Percentiles rank a stretch among this genome's conserved stretches.
Evolutionary conservation across 1,139 yeast species (phyloP).

Genomic region (Spathaspora sp.): DNA sequence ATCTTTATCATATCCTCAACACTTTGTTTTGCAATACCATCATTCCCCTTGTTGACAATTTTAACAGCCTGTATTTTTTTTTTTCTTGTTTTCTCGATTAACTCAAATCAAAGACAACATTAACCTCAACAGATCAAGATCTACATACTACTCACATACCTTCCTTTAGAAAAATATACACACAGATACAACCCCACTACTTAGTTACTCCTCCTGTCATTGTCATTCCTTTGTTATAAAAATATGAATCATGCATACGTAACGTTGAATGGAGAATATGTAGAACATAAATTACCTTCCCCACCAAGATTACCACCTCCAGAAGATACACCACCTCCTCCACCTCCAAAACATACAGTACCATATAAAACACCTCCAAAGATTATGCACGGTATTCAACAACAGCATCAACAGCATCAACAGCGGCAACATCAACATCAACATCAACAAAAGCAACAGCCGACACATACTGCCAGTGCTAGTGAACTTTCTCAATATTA

Average conservation of each 20-base stretch:
- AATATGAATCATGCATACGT: constrained; percentile 6
- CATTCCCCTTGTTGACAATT: too few relatives aligned
- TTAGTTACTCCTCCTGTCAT: too few relatives aligned
- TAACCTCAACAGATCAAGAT: not conserved
- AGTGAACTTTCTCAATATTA: constrained; percentile 17
- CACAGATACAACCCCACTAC: too few relatives aligned
- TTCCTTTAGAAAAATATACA: too few relatives aligned
- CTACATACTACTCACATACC: too few relatives aligned
- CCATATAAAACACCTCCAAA: not conserved
- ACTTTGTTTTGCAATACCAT: too few relatives aligned
- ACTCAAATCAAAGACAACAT: not conserved
- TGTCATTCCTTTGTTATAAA: not conserved
- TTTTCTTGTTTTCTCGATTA: not conserved
- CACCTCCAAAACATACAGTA: not conserved
- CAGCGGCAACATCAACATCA: too few relatives aligned
- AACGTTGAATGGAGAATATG: constrained; percentile 4
- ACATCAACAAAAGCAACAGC: too few relatives aligned
- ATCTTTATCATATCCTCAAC: too few relatives aligned
- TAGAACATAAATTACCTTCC: constrained; percentile 1
- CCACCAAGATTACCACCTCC: constrained; percentile 6
- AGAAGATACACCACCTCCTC: constrained; percentile 3
- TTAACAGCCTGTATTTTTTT: not conserved
- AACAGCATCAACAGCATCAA: not conserved
- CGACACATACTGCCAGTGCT: not conserved
- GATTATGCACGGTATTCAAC: not conserved